Percentiles rank a stretch among this genome's conserved stretches.
phyloP scores from a whole-genome alignment of 768 basidiomycete genomes.

The Boletus subparvulus region DNA sequence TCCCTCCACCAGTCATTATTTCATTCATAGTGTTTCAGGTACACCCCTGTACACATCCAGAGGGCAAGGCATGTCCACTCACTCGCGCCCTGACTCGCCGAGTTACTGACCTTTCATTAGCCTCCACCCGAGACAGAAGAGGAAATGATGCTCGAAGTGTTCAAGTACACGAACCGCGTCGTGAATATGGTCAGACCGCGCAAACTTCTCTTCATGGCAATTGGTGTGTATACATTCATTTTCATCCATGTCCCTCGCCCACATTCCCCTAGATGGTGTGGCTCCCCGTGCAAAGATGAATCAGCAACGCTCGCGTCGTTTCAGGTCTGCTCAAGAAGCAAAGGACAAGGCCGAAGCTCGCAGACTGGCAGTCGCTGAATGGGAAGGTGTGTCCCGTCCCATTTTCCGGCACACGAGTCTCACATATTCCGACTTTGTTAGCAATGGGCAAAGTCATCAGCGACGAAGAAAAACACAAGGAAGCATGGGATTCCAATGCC shows the following conservation, averaged over 20 bases:
- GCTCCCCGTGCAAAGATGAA: slow-evolving; percentile 99
- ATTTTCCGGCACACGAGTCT: not conserved
- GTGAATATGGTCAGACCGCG: slow-evolving; percentile 96
- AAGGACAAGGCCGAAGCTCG: slow-evolving; percentile 89
- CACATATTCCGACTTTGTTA: slow-evolving; percentile 28
- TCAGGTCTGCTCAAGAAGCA: slow-evolving; percentile 93
- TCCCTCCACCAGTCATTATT: not conserved
- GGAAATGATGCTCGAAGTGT: slow-evolving; percentile 99
- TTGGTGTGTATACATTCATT: slow-evolving; percentile 57
- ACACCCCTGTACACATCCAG: slow-evolving; percentile 98
- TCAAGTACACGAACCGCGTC: slow-evolving; percentile 94
- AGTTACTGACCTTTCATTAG: slow-evolving; percentile 36
- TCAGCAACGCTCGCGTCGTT: slow-evolving; percentile 95
- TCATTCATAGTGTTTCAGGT: slow-evolving; percentile 48
- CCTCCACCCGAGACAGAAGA: slow-evolving; percentile 97
- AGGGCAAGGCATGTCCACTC: slow-evolving; percentile 70
- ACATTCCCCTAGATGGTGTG: slow-evolving; percentile 71
- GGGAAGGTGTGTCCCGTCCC: slow-evolving; percentile 62
- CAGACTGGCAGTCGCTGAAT: slow-evolving; percentile 76
- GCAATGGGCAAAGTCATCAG: slow-evolving; percentile 90
- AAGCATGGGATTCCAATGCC: slow-evolving; percentile 96
- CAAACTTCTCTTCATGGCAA: slow-evolving; percentile 96
- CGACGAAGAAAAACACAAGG: slow-evolving; percentile 81
- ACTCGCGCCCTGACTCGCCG: not conserved
- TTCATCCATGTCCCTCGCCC: not conserved